phyloP scores from a whole-genome alignment of 2,329 filamentous ascomycete genomes.

The Colletotrichum sp. region DNA sequence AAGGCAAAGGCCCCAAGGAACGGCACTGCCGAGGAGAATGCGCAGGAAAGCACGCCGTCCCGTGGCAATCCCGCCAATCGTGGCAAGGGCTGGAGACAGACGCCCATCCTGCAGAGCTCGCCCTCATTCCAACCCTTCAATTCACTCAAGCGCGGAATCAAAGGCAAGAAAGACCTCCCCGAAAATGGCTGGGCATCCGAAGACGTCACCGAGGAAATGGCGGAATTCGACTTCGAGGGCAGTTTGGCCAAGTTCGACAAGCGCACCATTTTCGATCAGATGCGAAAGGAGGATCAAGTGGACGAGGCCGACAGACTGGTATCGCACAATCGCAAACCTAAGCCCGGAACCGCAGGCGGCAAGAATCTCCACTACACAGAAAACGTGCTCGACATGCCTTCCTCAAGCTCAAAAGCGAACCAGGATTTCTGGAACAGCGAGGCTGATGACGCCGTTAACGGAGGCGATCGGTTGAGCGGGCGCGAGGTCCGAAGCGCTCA shows the following conservation, averaged over 20 bases:
- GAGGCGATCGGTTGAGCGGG: constrained; percentile 51
- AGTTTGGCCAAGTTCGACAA: constrained; percentile 96
- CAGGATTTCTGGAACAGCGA: constrained; percentile 77
- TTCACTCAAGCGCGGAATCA: constrained; percentile 61
- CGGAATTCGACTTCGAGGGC: constrained; percentile 91
- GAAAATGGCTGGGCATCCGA: constrained; percentile 95
- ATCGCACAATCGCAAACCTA: constrained; percentile 78
- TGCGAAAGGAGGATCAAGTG: constrained; percentile 84
- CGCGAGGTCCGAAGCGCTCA: constrained; percentile 57
- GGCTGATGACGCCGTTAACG: constrained; percentile 64
- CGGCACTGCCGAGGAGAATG: constrained; percentile 18
- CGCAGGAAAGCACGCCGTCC: constrained; percentile 16
- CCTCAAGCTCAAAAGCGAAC: constrained; percentile 41
- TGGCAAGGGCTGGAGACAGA: constrained; percentile 65
- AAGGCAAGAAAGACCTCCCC: constrained; percentile 41
- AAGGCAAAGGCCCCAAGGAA: constrained; percentile 36
- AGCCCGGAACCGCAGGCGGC: constrained; percentile 75
- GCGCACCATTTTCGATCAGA: constrained; percentile 87
- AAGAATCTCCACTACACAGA: constrained; percentile 93
- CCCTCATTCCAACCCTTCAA: constrained; percentile 68
- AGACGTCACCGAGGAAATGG: constrained; percentile 92
- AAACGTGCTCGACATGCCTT: constrained; percentile 78
- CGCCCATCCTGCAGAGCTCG: constrained; percentile 64
- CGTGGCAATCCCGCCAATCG: constrained; percentile 25
- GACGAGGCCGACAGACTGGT: constrained; percentile 93